Evolutionary conservation across 768 basidiomycete species (phyloP).

Genomic region (Leccinum aurantiacum): DNA sequence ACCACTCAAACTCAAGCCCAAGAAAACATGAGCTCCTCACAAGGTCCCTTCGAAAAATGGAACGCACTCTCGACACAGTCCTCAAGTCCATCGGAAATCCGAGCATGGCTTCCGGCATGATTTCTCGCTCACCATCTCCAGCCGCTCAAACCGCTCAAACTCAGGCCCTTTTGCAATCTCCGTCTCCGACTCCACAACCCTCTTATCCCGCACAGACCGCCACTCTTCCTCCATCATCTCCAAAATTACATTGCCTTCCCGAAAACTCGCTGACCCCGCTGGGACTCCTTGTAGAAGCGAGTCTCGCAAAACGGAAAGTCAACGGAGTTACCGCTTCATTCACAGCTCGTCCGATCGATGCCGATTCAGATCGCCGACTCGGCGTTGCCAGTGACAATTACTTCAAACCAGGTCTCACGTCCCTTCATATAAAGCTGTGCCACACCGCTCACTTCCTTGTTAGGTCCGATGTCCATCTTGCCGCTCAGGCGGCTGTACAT

Average conservation of each 20-base stretch:
- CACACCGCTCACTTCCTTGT: constrained; percentile 9
- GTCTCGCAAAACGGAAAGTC: constrained; percentile 69
- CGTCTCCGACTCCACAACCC: constrained; percentile 49
- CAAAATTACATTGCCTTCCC: constrained; percentile 86
- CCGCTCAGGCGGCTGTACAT: constrained; percentile 82
- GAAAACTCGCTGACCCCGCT: constrained; percentile 92
- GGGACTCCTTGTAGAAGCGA: constrained; percentile 89
- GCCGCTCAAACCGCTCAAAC: constrained; percentile 47
- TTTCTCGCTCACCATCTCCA: constrained; percentile 81
- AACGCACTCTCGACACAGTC: constrained; percentile 89
- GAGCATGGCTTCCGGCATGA: constrained; percentile 71
- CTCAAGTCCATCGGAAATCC: constrained; percentile 87
- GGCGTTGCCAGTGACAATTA: constrained; percentile 87
- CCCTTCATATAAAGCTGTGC: neutral
- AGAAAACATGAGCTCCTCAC: constrained; percentile 86
- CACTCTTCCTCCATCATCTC: constrained; percentile 50
- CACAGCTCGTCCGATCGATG: constrained; percentile 37
- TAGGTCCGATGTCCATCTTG: constrained; percentile 86
- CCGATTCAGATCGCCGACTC: constrained; percentile 48
- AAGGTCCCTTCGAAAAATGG: constrained; percentile 85
- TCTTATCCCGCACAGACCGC: constrained; percentile 24
- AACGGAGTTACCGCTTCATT: constrained; percentile 46
- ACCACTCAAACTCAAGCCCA: constrained; percentile 34
- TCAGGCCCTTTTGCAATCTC: constrained; percentile 56
- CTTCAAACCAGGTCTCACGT: constrained; percentile 79